Conservation (phyloP, 768 basidiomycete species). For the Leccinum ochraceum region DNA sequence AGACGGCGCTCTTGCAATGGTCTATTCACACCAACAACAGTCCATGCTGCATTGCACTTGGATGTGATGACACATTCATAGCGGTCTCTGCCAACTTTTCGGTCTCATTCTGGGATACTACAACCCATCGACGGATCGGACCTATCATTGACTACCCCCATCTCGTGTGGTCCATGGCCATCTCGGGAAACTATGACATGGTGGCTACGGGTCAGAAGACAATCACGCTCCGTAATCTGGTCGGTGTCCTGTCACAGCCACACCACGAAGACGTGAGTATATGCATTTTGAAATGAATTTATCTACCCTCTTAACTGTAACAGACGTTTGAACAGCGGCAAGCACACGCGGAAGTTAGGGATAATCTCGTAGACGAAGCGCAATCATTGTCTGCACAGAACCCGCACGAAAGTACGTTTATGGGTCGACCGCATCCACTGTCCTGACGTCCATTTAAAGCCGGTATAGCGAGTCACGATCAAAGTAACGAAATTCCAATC, state of each 20-base stretch:
- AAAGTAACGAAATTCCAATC: neutral
- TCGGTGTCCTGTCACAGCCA: neutral
- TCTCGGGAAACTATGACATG: neutral
- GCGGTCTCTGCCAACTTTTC: neutral
- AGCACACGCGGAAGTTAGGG: neutral
- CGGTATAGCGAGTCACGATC: neutral
- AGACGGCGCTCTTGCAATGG: neutral
- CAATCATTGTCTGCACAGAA: neutral
- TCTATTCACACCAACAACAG: neutral
- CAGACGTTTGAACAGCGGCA: neutral
- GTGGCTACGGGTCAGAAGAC: neutral
- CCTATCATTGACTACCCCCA: neutral
- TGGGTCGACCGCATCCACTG: neutral
- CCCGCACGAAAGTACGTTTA: neutral
- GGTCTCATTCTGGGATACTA: neutral
- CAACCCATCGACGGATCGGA: neutral
- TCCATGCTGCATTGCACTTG: neutral
- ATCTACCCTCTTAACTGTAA: neutral
- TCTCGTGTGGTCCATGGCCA: neutral
- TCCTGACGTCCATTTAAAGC: neutral
- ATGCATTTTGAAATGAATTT: neutral
- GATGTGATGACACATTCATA: neutral
- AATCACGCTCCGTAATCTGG: neutral
- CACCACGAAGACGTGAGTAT: neutral
- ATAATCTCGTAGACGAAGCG: neutral